Base-by-base conservation (phyloP, 306 rosid species). In the Cicer cuneatum region DNA sequence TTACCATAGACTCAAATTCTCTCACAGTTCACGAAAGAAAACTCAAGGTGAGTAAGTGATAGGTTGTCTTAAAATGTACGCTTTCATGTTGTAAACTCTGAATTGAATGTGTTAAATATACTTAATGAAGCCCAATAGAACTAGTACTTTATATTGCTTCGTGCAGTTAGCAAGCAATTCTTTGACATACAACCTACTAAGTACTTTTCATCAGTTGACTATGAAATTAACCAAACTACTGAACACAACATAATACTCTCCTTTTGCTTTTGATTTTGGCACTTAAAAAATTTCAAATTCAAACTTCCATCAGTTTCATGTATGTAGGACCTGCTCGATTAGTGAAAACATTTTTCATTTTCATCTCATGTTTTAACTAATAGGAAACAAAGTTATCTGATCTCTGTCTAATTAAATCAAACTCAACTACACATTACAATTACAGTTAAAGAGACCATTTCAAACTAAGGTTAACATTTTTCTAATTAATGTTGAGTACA, bases 11-110 rank as follows among this genome's bases (percentile, higher is more conserved):
- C 79, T 87, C 97, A 49, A 91, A 91, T 82, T 80, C 69, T 74
- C 90, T 91, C 69, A 91, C 95, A 6, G 93, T 85, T 79, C 97
- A 89, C 72, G 97, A 91, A 83, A 89, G 92, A 84, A 91, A 89
- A 82, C 89, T 87, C 48, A 89, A 91, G 91, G 97, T 87, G 81
- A 75, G 86, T 61, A 41, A 39, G 41, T 57, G n/a, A 41, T 49
- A 69, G 76, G 11, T 40, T 53, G 57, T 72, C 54, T 33, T 39
- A 13, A 60, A 16, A 24, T 19, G 21, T 45, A 15, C 15, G 33
- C 56, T 74, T 77, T 76, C 66, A 41, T 68, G 68, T 18, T 10
- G 29, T 33, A 18, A 60, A 66, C 8, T 79, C 67, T 48, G 33
- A 49, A 60, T 62, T 47, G 67, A 80, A 53, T 41, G 13, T 75